phyloP scores from a whole-genome alignment of 2,329 filamentous ascomycete genomes.

The Fusarium camptoceras region DNA sequence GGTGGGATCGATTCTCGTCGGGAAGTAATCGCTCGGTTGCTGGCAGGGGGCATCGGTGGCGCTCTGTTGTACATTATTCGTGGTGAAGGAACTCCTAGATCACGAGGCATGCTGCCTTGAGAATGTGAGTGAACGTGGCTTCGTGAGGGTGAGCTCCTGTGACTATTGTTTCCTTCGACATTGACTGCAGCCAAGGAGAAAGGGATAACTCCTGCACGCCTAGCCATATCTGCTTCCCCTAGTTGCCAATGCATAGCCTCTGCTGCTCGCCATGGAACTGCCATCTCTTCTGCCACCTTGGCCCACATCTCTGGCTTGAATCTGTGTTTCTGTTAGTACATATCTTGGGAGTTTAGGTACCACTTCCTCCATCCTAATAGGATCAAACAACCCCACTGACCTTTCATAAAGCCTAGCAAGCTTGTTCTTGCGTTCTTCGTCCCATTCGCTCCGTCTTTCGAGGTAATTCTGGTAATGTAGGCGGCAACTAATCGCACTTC shows the following conservation, averaged over 20 bases:
- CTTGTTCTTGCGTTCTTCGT: slow-evolving; percentile 98
- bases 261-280: slow-evolving; percentile 92
- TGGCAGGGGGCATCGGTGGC: slow-evolving; percentile 47
- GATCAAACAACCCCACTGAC: slow-evolving; percentile 60
- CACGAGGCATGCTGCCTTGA: slow-evolving; percentile 59
- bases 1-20: slow-evolving; percentile 58
- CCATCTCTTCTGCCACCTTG: slow-evolving; percentile 94
- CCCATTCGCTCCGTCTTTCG: slow-evolving; percentile 92
- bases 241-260: slow-evolving; percentile 99
- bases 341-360: not conserved
- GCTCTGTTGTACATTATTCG: slow-evolving; percentile 56
- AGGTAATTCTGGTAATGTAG: slow-evolving; percentile 98
- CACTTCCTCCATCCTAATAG: not conserved
- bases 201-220: slow-evolving; percentile 87
- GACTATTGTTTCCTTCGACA: slow-evolving; percentile 56
- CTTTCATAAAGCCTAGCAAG: slow-evolving; percentile 94
- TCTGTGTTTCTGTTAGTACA: slow-evolving; percentile 60
- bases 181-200: slow-evolving; percentile 76
- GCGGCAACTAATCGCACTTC: slow-evolving; percentile 93
- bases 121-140: slow-evolving; percentile 59
- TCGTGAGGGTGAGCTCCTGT: slow-evolving; percentile 54
- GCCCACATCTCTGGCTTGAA: slow-evolving; percentile 99
- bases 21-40: slow-evolving; percentile 53
- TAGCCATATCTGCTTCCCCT: slow-evolving; percentile 92
- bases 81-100: slow-evolving; percentile 57